These are phyloP conservation scores for Ceratobasidium sp. DNA, from an alignment of 1,284 basidiomycete genomes.

Conservation along the genomic window DNA sequence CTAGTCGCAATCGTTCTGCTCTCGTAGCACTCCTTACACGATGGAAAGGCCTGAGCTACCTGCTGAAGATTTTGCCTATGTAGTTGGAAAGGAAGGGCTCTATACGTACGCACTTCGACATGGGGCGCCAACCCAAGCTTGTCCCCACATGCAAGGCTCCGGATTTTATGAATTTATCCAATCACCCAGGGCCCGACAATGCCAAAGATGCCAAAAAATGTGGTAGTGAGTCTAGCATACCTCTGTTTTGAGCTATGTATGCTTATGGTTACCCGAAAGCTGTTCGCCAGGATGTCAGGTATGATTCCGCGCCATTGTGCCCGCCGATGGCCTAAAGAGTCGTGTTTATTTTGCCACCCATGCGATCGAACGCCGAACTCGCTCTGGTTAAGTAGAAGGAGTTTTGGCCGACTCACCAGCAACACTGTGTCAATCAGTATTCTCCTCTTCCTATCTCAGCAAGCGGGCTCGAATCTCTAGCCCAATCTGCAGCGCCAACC, in stretches of 20 bases:
- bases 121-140: slow-evolving; percentile 15
- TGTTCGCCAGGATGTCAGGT: slow-evolving; percentile 30
- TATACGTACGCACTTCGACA: slow-evolving; percentile 5
- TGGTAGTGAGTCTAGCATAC: slow-evolving; percentile 19
- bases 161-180: slow-evolving; percentile 20
- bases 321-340: not conserved
- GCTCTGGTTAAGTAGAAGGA: not conserved
- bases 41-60: not conserved
- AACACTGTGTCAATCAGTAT: not conserved
- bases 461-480: not conserved
- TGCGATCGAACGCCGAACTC: not conserved
- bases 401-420: not conserved
- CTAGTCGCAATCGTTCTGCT: not conserved
- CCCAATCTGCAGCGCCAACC: not conserved
- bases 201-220: slow-evolving; percentile 24
- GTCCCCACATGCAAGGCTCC: slow-evolving; percentile 30
- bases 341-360: slow-evolving; percentile 27
- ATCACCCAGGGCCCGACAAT: slow-evolving; percentile 11
- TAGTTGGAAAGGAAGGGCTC: not conserved
- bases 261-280: not conserved
- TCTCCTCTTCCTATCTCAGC: slow-evolving; percentile 17
- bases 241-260: not conserved
- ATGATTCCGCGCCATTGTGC: slow-evolving; percentile 9
- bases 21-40: not conserved
- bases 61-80: slow-evolving; percentile 22